phyloP scores from a whole-genome alignment of 306 rosid species.

The Alnus rubra region DNA sequence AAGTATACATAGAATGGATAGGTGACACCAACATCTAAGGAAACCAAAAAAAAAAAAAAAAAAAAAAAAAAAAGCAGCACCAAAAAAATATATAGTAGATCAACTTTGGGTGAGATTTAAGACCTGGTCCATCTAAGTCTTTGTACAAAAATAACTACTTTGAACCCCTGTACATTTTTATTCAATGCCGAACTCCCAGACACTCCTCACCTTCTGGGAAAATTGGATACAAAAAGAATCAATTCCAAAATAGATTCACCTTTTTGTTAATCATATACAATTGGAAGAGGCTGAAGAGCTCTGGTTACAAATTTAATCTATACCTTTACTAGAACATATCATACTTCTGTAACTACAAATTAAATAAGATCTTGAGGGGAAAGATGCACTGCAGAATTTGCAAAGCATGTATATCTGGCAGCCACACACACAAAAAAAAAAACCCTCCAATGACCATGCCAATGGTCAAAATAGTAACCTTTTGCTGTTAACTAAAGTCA shows the following conservation, averaged over 20 bases:
- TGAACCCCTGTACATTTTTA: conserved; percentile 33
- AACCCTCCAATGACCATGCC: conserved; percentile 34
- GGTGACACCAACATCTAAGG: background rate
- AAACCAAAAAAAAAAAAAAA: background rate
- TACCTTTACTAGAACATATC: conserved; percentile 31
- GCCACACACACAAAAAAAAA: conserved; percentile 26
- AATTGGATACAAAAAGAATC: conserved; percentile 31
- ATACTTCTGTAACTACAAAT: conserved; percentile 36
- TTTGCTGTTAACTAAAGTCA: conserved; percentile 35
- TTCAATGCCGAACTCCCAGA: conserved; percentile 28
- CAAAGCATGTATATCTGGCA: conserved; percentile 32
- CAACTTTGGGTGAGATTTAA: background rate
- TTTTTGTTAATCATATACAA: conserved; percentile 46
- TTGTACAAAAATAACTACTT: background rate
- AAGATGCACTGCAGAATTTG: conserved; percentile 24
- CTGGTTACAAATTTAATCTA: conserved; percentile 34
- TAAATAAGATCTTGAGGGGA: conserved; percentile 19
- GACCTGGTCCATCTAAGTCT: background rate
- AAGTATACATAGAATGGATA: background rate
- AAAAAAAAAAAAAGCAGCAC: background rate
- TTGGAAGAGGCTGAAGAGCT: conserved; percentile 34
- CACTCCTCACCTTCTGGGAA: conserved; percentile 11
- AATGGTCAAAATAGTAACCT: conserved; percentile 29
- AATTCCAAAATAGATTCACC: conserved; percentile 2
- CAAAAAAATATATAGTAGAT: background rate